Base-by-base conservation (phyloP, 441 rosid genomes). In the Populus tomentosa region DNA sequence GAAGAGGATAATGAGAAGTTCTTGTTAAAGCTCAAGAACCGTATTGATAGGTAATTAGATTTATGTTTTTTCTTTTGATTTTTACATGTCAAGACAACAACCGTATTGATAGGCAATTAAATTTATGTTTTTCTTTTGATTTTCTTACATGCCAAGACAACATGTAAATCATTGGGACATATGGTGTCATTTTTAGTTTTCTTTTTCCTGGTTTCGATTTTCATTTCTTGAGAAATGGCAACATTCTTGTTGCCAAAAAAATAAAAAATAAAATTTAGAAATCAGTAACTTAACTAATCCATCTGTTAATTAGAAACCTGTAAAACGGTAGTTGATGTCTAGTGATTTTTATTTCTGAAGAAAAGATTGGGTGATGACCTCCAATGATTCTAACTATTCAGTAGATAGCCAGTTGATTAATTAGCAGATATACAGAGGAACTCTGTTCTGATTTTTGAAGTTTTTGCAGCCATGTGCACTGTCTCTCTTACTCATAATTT, bases 1-100 rank as follows among this genome's bases (percentile, higher is more conserved):
- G 91, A 86, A 30, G 90, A 89, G 42, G 97, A 90, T 40, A 84
- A 91, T 42, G 97, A 91, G 84, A 81, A 80, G 64, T 88, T 93
- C 82, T 80, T 93, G 70, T 63, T 84, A 75, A 90, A 87, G 87
- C 89, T 91, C 80, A 91, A 77, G 80, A 78, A 88, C 14, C 90
- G 96, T 14, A 82, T 90, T 35, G 89, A 89, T 36, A 80, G 93
- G 97, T 91, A 80, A 35, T 0, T 7, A 13, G 59, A n/a, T n/a
- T 40, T 7, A 20, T 21, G 30, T 10, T 4, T 20, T 30, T 61
- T 4, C 18, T 13, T 13, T 46, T 4, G 38, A 8, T 26, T 53
- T 16, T 24, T 72, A n/a, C 32, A 38, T 42, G 30, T 2, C 1
- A 18, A 10, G 26, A 38, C 80, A 91, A 77, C 80, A 77, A 88